phyloP scores from a whole-genome alignment of 179 eudicot genomes.

The Monotropa hypopitys region DNA sequence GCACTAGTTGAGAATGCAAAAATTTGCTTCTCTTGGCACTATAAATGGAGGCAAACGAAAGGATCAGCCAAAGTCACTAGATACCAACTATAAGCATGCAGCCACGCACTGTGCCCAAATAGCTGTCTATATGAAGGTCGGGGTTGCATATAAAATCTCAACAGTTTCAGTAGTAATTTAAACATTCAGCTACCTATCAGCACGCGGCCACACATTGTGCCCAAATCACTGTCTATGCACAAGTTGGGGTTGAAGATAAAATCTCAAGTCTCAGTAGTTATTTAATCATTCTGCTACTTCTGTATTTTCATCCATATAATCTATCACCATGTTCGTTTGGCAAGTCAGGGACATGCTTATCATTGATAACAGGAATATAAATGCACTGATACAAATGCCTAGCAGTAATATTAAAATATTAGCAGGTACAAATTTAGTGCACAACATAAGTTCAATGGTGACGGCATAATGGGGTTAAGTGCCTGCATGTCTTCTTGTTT shows the following conservation, averaged over 20 bases:
- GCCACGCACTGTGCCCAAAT: neutral
- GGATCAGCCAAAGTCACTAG: neutral
- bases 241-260: neutral
- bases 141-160: neutral
- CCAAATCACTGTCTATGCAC: neutral
- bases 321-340: neutral
- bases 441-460: neutral
- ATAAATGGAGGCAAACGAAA: neutral
- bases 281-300: neutral
- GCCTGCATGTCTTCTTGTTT: neutral
- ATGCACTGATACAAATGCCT: neutral
- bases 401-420: neutral
- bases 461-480: neutral
- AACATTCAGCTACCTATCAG: neutral
- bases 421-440: neutral
- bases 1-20: neutral
- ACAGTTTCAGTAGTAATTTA: neutral
- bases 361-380: neutral
- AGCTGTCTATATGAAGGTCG: neutral
- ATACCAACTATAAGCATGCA: neutral
- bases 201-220: neutral
- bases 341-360: neutral
- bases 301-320: neutral
- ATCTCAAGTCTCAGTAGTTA: neutral
- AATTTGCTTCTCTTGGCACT: neutral